Percentiles rank a stretch among this genome's conserved stretches.
phyloP scores from a whole-genome alignment of 257 asterid genomes.

The Nicotiana knightiana region DNA sequence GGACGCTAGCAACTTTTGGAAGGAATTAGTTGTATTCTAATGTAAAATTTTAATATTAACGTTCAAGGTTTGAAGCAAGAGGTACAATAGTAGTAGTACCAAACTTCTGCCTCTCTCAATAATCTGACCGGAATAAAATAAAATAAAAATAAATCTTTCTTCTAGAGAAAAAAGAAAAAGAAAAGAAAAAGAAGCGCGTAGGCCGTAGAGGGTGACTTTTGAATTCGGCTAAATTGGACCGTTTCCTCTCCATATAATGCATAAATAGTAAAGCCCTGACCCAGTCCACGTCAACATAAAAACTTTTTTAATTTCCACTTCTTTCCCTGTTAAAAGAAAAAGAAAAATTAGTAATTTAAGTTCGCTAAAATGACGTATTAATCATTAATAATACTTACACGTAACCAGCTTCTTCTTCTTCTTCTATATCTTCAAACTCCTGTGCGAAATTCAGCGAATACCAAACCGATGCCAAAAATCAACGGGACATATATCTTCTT shows the following conservation, averaged over 20 bases:
- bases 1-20: too few relatives aligned
- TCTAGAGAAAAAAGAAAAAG: not conserved
- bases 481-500: not conserved
- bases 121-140: not conserved
- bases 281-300: not conserved
- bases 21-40: too few relatives aligned
- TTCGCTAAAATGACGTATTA: too few relatives aligned
- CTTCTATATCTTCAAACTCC: too few relatives aligned
- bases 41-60: too few relatives aligned
- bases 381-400: not conserved
- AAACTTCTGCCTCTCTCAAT: not conserved
- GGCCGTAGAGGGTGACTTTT: not conserved
- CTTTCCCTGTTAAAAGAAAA: not conserved
- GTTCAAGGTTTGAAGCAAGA: too few relatives aligned
- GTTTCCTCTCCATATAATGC: not conserved
- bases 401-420: not conserved
- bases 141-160: too few relatives aligned
- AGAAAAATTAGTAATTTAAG: not conserved
- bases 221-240: not conserved
- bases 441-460: too few relatives aligned
- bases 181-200: not conserved
- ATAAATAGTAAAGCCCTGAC: not conserved
- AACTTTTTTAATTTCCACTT: not conserved
- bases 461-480: slow-evolving; percentile 3
- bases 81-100: too few relatives aligned